Evolutionary conservation across 495 filamentous ascomycete species (phyloP).

Genomic region (Aspergillus incahuasiensis): DNA sequence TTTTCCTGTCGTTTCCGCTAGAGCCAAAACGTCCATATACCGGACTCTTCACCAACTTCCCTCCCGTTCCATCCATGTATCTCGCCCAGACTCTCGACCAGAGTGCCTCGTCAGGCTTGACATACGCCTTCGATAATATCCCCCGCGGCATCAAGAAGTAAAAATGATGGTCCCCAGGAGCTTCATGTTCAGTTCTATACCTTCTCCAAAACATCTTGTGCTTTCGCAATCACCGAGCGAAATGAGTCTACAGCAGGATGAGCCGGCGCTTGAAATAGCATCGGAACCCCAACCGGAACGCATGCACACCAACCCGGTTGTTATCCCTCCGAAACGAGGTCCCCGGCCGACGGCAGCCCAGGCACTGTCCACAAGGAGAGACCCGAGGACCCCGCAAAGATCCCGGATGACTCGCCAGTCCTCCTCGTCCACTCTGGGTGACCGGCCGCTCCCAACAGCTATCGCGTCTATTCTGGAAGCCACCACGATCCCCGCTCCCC

Average conservation of each 20-base stretch:
- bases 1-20: conserved; percentile 5
- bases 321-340: conserved; percentile 40
- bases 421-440: conserved; percentile 29
- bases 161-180: conserved; percentile 47
- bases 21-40: not conserved
- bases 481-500: conserved; percentile 41
- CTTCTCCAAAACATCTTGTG: conserved; percentile 18
- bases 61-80: conserved; percentile 37
- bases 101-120: conserved; percentile 44
- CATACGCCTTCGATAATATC: conserved; percentile 13
- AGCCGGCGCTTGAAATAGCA: conserved; percentile 16
- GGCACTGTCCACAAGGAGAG: conserved; percentile 11
- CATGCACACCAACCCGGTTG: conserved; percentile 34
- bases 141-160: conserved; percentile 3
- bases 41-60: not conserved
- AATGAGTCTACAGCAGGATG: conserved; percentile 5
- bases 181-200: conserved; percentile 36
- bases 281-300: conserved; percentile 7
- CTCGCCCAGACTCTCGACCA: conserved; percentile 44
- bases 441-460: conserved; percentile 32
- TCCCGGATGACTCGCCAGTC: conserved; percentile 24
- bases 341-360: conserved; percentile 22
- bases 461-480: conserved; percentile 42
- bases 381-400: conserved; percentile 20
- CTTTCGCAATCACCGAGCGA: conserved; percentile 3